Base-by-base conservation (phyloP, 108 stramenopile genomes). In the Cyclotella sp. region DNA sequence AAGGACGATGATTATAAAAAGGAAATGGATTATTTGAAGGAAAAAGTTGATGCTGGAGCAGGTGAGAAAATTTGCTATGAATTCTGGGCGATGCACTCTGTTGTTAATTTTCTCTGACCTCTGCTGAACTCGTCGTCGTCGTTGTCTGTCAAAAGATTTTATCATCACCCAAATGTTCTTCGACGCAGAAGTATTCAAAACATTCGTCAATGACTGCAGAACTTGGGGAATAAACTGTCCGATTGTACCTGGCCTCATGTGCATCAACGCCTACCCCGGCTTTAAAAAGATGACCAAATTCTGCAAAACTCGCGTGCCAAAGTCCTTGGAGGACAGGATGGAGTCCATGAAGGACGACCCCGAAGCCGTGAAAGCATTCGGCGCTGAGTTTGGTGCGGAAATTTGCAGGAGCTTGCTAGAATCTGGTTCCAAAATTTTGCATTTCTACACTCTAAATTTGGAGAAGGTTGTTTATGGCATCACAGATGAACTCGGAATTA, bases 141-240 rank as follows among this genome's bases (percentile, higher is more conserved):
- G 39, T 53, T 72, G 8, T 49, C 75, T 47, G n/a, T n/a, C 6
- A 61, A 52, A 87, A 85, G 94, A 97, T 74, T 86, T 97, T 42
- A 96, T 99, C 82, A 97, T 99, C 73, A 99, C 99, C 4, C 99
- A 99, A 95, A 99, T 99, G 98, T 99, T 99, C 88, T 99, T 99
- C 72, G 99, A 99, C 58, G 80, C 90, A 40, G 87, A 89, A 61
- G 97, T 97, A 30, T 99, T 95, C 88, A 84, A 81, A 55, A 77
- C 78, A 19, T 99, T 98, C 73, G 95, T 97, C 46, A 72, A 95
- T 59, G 97, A 95, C 62, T 99, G 99, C 86, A 80, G 91, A 28
- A 76, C 62, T 41, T 89, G 81, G 84, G 99, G 98, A 55, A 99
- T 99, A 67, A 76, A 81, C 39, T 95, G 92, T 59, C 98, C 98